Percentiles rank a stretch among this genome's conserved stretches.
Conservation (phyloP, 495 filamentous ascomycete genomes). For the Thermochaetoides thermophila region DNA sequence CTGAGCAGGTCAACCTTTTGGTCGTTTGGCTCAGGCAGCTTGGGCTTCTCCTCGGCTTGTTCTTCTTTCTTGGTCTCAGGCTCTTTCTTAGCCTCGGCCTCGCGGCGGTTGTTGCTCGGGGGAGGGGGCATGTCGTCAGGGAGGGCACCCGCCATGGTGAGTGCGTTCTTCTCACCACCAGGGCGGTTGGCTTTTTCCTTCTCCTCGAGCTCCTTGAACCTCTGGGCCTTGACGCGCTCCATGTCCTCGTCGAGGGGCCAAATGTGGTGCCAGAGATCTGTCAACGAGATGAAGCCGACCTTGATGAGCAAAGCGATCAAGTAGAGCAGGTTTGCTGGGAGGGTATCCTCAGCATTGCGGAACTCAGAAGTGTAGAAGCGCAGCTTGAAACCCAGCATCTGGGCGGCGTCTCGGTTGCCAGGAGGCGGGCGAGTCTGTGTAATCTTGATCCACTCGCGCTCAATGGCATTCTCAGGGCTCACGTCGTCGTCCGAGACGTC, state of each 20-base stretch:
- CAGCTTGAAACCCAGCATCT: conserved; percentile 93
- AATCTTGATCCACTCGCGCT: conserved; percentile 54
- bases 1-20: conserved; percentile 77
- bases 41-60: conserved; percentile 41
- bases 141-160: conserved; percentile 77
- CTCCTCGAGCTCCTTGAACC: conserved; percentile 65
- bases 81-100: conserved; percentile 30
- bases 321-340: conserved; percentile 84
- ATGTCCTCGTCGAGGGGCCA: conserved; percentile 76
- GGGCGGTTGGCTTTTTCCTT: conserved; percentile 50
- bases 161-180: conserved; percentile 60
- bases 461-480: conserved; percentile 33
- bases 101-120: conserved; percentile 15
- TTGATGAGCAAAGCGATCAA: conserved; percentile 88
- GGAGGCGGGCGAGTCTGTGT: conserved; percentile 69
- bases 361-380: conserved; percentile 76
- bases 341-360: conserved; percentile 44
- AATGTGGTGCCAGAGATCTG: conserved; percentile 84
- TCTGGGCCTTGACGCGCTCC: conserved; percentile 48
- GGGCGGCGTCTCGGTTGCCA: conserved; percentile 82
- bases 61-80: conserved; percentile 30
- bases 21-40: conserved; percentile 67
- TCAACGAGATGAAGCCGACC: conserved; percentile 90
- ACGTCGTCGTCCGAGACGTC: conserved; percentile 24
- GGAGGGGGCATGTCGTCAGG: conserved; percentile 50